Base-by-base conservation (phyloP, 345 rosid genomes). In the Bruguiera sexangula region DNA sequence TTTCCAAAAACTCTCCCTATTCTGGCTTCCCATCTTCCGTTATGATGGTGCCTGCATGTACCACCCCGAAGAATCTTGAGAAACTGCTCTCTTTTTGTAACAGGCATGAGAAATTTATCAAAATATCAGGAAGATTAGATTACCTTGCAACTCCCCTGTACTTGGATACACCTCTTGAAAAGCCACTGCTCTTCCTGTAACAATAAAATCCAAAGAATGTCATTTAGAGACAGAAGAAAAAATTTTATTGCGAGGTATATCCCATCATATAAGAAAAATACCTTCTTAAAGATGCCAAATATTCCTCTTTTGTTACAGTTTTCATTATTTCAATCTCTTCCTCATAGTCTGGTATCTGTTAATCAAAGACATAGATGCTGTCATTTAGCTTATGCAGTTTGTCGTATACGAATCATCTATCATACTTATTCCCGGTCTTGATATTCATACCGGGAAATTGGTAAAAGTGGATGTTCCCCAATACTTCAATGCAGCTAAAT, bases 1-100 rank as follows among this genome's bases (percentile, higher is more conserved):
- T 84, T 88, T 46, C 93, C 93, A 4, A 88, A 88, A 60, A 84
- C 88, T 79, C 93, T 79, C 31, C 88, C 88, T 50, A 88, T 88
- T 68, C 92, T 84, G 57, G 92, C 92, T 75, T 88, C 92, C 92
- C 92, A 88, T 80, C 88, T 82, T 43, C 92, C 89, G 58, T 88
- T 88, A 50, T 88, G 88, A 68, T 85, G 92, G 75, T 85, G 89
- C 82, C 91, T 86, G 86, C 70, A 64, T 26, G 67, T 59, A 5
- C 20, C 5, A 39, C 1, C 62, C 34, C 9, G 7, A 13, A 27
- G 13, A 55, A 36, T 34, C 5, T 26, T 73, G 20, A 60, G 53
- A 39, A 22, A 10, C 21, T 61, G 56, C 11, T 67, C 30, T 18
- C 7, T 15, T 11, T 60, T 54, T 60, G 1, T 37, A 34, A 48